Evolutionary conservation across 352 stramenopile species (phyloP).

Genomic region (Phytophthora megakarya): DNA sequence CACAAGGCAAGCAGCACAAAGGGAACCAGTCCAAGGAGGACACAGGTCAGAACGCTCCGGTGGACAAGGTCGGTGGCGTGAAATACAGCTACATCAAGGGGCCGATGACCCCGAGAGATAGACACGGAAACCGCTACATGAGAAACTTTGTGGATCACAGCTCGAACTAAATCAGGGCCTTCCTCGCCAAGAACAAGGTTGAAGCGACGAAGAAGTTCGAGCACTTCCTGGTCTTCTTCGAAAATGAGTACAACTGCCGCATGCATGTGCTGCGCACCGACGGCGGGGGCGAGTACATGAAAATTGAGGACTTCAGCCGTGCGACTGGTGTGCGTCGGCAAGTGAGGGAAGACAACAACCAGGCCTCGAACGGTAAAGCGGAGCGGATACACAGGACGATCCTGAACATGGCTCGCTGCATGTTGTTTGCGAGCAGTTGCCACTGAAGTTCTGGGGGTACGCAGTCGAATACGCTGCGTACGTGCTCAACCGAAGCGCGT

Average conservation of each 20-base stretch:
- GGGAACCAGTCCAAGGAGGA: slow-evolving; percentile 2
- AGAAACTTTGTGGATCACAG: no score
- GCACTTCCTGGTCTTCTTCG: background rate
- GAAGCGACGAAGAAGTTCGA: no score
- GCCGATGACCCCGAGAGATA: slow-evolving; percentile 8
- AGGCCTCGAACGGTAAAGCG: no score
- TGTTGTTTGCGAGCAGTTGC: no score
- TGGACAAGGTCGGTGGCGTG: no score
- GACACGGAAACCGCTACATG: no score
- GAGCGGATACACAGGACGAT: background rate
- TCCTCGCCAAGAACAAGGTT: no score
- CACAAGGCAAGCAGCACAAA: slow-evolving; percentile 5
- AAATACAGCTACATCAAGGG: slow-evolving; percentile 20
- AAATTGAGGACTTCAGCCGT: no score
- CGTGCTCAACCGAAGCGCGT: background rate
- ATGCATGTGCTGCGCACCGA: background rate
- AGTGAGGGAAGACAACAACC: no score
- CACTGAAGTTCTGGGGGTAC: background rate
- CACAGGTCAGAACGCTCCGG: slow-evolving; percentile 5
- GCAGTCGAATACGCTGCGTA: background rate
- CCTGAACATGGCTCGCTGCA: no score
- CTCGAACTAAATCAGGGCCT: no score
- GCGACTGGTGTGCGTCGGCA: no score
- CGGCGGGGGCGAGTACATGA: background rate
- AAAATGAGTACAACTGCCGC: background rate